Base-by-base conservation (phyloP, 768 basidiomycete genomes). In the Leccinum longicurvipes region DNA sequence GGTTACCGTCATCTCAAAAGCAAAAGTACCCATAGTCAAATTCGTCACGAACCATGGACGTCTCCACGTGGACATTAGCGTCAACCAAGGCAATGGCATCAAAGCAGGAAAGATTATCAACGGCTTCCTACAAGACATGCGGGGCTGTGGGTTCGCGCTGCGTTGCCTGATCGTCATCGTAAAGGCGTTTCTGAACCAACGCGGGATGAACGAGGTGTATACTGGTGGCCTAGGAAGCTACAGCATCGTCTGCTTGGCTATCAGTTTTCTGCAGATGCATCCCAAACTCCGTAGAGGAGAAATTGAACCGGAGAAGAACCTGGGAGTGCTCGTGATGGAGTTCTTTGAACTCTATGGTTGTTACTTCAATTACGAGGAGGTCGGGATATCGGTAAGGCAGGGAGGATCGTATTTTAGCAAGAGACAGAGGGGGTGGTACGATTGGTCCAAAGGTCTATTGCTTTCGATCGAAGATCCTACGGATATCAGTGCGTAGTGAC, bases 151-250 rank as follows among this genome's bases (percentile, higher is more conserved):
- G 49, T 82, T 89, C 21, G 93, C 91, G 0, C 74, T 94, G n/a
- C 83, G 88, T 31, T 83, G 82, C 54, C 83, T 99, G 36, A 85
- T 98, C 34, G 74, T 98, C 68, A 84, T 96, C 58, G 87, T 90
- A 60, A 99, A 98, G 73, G 82, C 89, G 3, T 98, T 97, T 72
- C 78, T 98, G 52, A 82, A 79, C 60, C 93, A 97, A 68, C 79
- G 95, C 39, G 83, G 83, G 27, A 91, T 98, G 93, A 98, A 99
- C 70, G 97, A 98, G 71, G 96, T 98, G n/a, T 98, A 87, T 70
- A 90, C 88, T 0, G 96, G 97, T 8, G 97, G 97, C 2, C 72
- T 99, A 32, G 95, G 96, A 21, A 93, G 91, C 66, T 98, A 98
- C 69, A 86, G 89, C 62, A 92, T 97, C 56, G 93, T 98, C 53